Conservation (phyloP, 2,329 filamentous ascomycete genomes). For the Arthroderma uncinatum region DNA sequence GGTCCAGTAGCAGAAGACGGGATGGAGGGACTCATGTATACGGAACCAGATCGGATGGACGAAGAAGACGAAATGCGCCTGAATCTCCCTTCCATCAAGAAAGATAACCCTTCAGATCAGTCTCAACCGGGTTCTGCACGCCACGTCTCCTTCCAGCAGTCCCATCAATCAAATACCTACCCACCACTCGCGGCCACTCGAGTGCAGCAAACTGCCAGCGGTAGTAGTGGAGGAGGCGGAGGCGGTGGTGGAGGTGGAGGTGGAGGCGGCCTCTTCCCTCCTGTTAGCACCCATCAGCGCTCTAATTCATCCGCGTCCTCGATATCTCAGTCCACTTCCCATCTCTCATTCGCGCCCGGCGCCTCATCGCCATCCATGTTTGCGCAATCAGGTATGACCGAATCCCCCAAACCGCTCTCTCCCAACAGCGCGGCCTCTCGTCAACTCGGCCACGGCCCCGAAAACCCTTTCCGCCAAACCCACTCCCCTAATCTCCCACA, state of each 20-base stretch:
- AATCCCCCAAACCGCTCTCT: constrained; percentile 70
- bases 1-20: constrained; percentile 35
- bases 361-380: constrained; percentile 50
- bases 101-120: constrained; percentile 45
- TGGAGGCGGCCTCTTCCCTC: constrained; percentile 49
- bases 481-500: constrained; percentile 36
- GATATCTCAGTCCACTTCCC: constrained; percentile 32
- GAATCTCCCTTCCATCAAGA: constrained; percentile 59
- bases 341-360: constrained; percentile 31
- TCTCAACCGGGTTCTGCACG: constrained; percentile 17
- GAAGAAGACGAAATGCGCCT: constrained; percentile 39
- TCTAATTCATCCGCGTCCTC: constrained; percentile 47
- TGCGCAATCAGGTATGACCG: constrained; percentile 62
- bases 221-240: too few species aligned
- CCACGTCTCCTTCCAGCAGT: constrained; percentile 41
- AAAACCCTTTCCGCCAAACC: constrained; percentile 21
- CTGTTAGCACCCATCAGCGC: constrained; percentile 47
- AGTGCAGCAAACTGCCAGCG: constrained; percentile 27
- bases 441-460: constrained; percentile 27
- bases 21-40: constrained; percentile 55
- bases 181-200: constrained; percentile 52
- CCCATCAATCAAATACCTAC: constrained; percentile 62
- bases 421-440: constrained; percentile 34
- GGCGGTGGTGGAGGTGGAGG: too few species aligned
- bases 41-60: constrained; percentile 40